Evolutionary conservation across 495 filamentous ascomycete genomes (phyloP), one percentile per base, ranked within the genome.

Genomic region (Talaromyces wortmannii): DNA sequence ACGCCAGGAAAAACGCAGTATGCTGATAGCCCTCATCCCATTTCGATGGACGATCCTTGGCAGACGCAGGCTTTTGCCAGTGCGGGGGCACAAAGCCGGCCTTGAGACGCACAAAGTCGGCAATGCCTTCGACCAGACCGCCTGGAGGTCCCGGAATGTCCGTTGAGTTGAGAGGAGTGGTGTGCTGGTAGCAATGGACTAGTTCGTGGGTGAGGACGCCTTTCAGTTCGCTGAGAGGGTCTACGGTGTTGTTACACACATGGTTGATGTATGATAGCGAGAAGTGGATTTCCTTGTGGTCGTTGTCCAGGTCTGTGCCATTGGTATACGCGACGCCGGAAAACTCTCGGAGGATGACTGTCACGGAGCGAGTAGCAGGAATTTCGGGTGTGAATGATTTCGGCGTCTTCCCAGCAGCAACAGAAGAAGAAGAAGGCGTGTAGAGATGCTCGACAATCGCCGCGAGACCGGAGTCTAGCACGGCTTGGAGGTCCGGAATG

Each of bases 261-360:
- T 68, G 54, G 33, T 64, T 58, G 61, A 97, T 85, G 71, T 96
- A 96, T 51, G 80, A 71, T 10, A 91, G 81, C 5, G 82, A 88
- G 73, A 97, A 79, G 71, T 96, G 90, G 55, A 98, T 96, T 63
- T 96, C 91, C 64, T 98, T 97, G 74, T 97, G 90, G 64, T 95
- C 89, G 45, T 80, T 55, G 70, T 97, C 92, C 6, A 96, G 78
- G 40, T 91, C 88, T 12, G 73, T 82, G 57, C 92, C 90, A 0
- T 80, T 89, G 4, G 94, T 98, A 69, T 96, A 94, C 33, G 94
- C 94, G 7, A 97, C 85, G 15, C 91, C 92, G 45, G 60, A 71
- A 78, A 95, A 90, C 50, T 84, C 73, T 5, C 87, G 83, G 12
- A 97, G 78, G 58, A 95, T 76, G n/a, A 97, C 67, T 0, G 91